A percentile compares a stretch with the other conserved stretches of the same genome.
Conservation (phyloP, 768 basidiomycete genomes). For the Pleurotus tuoliensis region DNA sequence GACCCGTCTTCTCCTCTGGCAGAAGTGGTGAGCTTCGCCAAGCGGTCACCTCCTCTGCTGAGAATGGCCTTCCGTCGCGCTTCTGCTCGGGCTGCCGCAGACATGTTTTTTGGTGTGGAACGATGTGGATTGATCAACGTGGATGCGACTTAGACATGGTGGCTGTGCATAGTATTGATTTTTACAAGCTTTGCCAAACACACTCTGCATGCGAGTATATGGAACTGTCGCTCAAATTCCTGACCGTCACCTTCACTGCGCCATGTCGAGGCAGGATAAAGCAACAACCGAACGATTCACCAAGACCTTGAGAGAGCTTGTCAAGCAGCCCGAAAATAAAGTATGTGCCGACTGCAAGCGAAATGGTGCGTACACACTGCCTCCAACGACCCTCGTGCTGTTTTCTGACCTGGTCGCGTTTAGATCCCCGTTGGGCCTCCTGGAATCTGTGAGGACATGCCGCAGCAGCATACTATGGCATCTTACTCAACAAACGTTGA, state of each 20-base stretch:
- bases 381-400: neutral
- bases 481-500: neutral
- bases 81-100: conserved; percentile 69
- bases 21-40: conserved; percentile 75
- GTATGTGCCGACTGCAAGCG: conserved; percentile 95
- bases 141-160: neutral
- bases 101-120: conserved; percentile 21
- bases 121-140: neutral
- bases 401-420: conserved; percentile 5
- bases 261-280: conserved; percentile 69
- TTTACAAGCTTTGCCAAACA: neutral
- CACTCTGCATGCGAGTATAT: neutral
- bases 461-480: conserved; percentile 2
- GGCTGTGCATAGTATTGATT: neutral
- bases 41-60: conserved; percentile 64
- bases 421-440: conserved; percentile 97
- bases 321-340: conserved; percentile 90
- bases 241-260: no score
- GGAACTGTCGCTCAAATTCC: no score
- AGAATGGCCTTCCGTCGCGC: conserved; percentile 78
- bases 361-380: conserved; percentile 60
- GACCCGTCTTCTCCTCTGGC: conserved; percentile 66
- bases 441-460: conserved; percentile 77
- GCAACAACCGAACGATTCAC: conserved; percentile 79
- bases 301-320: conserved; percentile 75